phyloP scores from a whole-genome alignment of 495 filamentous ascomycete genomes.

The Mytilinidion resinicola region DNA sequence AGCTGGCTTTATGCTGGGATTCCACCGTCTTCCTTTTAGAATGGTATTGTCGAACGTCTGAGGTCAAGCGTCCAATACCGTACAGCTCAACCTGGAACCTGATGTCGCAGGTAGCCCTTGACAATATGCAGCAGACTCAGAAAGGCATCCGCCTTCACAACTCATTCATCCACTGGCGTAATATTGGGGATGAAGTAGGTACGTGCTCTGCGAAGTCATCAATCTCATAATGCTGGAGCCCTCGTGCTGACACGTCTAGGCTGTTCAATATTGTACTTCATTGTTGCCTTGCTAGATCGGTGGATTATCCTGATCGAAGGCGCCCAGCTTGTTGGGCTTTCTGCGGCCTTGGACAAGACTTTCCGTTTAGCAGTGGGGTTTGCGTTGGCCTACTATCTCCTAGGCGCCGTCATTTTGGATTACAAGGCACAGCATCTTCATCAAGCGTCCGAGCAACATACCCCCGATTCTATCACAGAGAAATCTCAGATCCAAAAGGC shows the following conservation, averaged over 20 bases:
- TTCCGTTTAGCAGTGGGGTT: constrained; percentile 51
- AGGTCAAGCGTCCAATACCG: constrained; percentile 45
- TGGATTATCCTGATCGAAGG: constrained; percentile 52
- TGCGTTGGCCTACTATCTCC: constrained; percentile 53
- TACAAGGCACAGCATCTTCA: constrained; percentile 51
- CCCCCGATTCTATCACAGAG: constrained; percentile 43
- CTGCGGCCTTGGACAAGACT: constrained; percentile 34
- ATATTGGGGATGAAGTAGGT: constrained; percentile 51
- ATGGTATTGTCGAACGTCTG: constrained; percentile 53
- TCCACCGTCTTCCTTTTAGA: constrained; percentile 54
- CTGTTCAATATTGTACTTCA: constrained; percentile 52
- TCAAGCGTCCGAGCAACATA: constrained; percentile 19
- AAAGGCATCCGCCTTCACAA: constrained; percentile 56
- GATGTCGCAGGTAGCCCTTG: constrained; percentile 49
- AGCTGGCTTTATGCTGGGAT: constrained; percentile 48
- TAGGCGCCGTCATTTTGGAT: constrained; percentile 54
- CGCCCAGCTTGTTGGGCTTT: constrained; percentile 41
- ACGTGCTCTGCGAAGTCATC: too few species aligned
- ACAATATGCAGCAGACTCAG: constrained; percentile 48
- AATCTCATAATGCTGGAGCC: too few species aligned
- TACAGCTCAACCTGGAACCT: constrained; percentile 61
- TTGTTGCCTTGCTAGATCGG: constrained; percentile 54
- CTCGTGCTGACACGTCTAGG: too few species aligned
- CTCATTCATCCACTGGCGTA: constrained; percentile 57
- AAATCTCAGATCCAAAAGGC: constrained; percentile 35